Conservation (phyloP, 306 rosid genomes). For the Acacia melanoxylon region DNA sequence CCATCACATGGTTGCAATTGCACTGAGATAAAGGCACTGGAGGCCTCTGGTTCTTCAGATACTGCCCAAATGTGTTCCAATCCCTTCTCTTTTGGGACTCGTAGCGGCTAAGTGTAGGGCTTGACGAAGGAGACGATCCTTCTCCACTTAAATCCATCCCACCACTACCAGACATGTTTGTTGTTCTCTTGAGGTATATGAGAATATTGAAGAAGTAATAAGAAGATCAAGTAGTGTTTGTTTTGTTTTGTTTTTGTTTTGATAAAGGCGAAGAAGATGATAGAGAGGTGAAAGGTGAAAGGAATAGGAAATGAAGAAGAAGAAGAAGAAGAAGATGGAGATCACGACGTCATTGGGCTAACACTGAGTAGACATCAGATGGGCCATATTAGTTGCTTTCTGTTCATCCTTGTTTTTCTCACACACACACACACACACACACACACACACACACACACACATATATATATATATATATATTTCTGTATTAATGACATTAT, state of each 20-base stretch:
- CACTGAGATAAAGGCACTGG: conserved; percentile 82
- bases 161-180: neutral
- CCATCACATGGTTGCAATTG: conserved; percentile 82
- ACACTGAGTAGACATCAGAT: conserved; percentile 68
- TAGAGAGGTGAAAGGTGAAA: conserved; percentile 17
- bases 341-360: conserved; percentile 72
- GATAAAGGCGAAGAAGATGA: neutral
- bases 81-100: conserved; percentile 95
- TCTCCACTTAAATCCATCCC: conserved; percentile 18
- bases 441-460: too few relatives aligned
- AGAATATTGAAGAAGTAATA: neutral
- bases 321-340: conserved; percentile 41
- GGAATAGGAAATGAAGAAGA: conserved; percentile 42
- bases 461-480: neutral
- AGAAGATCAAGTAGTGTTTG: neutral
- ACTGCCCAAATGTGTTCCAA: conserved; percentile 98
- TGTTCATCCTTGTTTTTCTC: conserved; percentile 50
- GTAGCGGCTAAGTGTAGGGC: conserved; percentile 73
- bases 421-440: too few relatives aligned
- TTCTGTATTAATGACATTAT: neutral
- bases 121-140: conserved; percentile 56
- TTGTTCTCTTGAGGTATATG: neutral
- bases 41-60: conserved; percentile 82
- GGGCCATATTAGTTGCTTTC: conserved; percentile 69
- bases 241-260: neutral